Conservation (phyloP, 2,329 filamentous ascomycete genomes). For the Ophiostoma fasciatum region DNA sequence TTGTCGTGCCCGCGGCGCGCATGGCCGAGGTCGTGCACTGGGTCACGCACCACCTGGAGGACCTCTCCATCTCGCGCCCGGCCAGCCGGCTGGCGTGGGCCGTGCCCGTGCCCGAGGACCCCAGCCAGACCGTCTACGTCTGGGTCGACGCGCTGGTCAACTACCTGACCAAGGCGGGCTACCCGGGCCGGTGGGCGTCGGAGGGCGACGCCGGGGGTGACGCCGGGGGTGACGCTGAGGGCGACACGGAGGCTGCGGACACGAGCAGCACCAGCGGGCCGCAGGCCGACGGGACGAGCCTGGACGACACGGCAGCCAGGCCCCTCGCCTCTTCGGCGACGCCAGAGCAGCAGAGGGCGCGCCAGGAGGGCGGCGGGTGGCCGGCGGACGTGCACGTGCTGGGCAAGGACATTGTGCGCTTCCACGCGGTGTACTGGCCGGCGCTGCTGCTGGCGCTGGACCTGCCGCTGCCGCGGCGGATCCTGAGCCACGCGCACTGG, state of each 20-base stretch:
- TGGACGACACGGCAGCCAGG: too few relatives aligned
- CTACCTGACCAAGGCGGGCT: conserved; percentile 79
- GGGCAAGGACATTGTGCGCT: conserved; percentile 91
- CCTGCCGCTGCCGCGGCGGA: conserved; percentile 60
- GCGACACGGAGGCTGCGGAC: too few relatives aligned
- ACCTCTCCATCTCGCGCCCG: conserved; percentile 74
- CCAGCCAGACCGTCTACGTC: conserved; percentile 85
- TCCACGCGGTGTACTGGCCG: conserved; percentile 97
- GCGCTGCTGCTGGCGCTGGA: conserved; percentile 83
- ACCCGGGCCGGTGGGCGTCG: conserved; percentile 53
- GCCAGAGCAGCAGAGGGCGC: conserved; percentile 27
- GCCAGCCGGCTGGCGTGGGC: conserved; percentile 70
- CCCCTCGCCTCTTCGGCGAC: neutral
- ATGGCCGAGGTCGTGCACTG: conserved; percentile 68
- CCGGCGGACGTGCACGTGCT: conserved; percentile 85
- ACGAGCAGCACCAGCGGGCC: neutral
- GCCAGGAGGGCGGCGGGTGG: conserved; percentile 48
- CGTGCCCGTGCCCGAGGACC: conserved; percentile 72
- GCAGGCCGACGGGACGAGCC: too few relatives aligned
- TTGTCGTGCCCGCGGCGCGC: conserved; percentile 56
- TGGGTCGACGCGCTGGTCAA: conserved; percentile 96
- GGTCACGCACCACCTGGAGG: conserved; percentile 64
- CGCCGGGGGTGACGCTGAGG: conserved; percentile 1
- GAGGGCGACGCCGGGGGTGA: conserved; percentile 14
- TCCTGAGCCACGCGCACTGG: conserved; percentile 91